Base-by-base conservation (phyloP, 805 yeast genomes). In the Kluyveromyces nonfermentans region DNA sequence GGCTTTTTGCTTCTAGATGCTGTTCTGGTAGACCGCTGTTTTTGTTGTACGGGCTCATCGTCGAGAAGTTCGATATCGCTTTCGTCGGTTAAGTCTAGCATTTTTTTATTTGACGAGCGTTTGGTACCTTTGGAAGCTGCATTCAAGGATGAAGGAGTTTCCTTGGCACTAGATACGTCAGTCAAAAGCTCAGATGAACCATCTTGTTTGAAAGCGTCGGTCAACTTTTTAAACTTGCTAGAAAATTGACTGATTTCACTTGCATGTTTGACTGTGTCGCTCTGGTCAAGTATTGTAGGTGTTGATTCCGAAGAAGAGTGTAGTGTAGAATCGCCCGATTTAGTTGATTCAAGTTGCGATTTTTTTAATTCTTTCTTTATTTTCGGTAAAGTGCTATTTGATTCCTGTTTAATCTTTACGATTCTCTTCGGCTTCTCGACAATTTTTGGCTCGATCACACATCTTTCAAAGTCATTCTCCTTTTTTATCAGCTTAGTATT, bases 171-270 rank as follows among this genome's bases (percentile, higher is more conserved):
- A 25, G 30, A 10, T 6, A 25, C 4, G 12, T 25, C 8, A 2
- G 38, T 3, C 8, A 40, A 14, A 28, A 30, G 3, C 9, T 32
- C 20, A 18, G 38, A 14, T 2, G 43, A 34, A 12, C 20, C 16
- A 33, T 50, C 34, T 4, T 50, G 44, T 31, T 63, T 62, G 40
- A 62, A 59, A 1, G 53, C 51, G n/a, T 57, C 52, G 35, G 61
- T 52, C 3, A 63, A 38, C 41, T 62, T 54, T 38, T 58, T 62
- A 40, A 62, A 62, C 44, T 53, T 59, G 44, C 51, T 57, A 1
- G 66, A 59, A 37, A 62, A 60, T 7, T 56, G 41, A 40, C 64
- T 58, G 33, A 60, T 39, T 12, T 47, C 49, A 5, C 41, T 49
- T 7, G 40, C 45, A 9, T 44, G 44, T 2, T 42, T 50, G 6